Percentiles rank a stretch among this genome's conserved stretches.
phyloP scores from a whole-genome alignment of 805 yeast species.

The Naumovozyma castellii region DNA sequence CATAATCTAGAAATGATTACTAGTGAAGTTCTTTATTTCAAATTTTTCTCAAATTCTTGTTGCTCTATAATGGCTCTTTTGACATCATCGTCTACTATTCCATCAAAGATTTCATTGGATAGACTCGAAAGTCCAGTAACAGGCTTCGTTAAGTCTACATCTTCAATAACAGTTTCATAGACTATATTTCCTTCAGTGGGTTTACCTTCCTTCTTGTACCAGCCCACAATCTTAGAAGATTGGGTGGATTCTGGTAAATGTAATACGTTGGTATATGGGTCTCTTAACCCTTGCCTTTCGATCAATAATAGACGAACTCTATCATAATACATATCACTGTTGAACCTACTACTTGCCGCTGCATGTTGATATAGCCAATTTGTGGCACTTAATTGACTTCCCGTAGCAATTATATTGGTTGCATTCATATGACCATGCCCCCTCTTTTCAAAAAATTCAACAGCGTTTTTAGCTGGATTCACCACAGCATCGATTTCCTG shows the following conservation, averaged over 20 bases:
- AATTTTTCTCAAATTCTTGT: constrained; percentile 39
- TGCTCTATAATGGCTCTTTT: constrained; percentile 54
- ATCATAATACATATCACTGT: constrained; percentile 50
- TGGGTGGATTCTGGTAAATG: constrained; percentile 72
- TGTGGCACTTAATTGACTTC: constrained; percentile 43
- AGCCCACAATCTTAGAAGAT: constrained; percentile 39
- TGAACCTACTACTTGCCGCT: constrained; percentile 62
- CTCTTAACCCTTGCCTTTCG: constrained; percentile 51
- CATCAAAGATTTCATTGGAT: constrained; percentile 49
- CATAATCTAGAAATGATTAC: not conserved
- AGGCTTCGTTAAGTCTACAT: constrained; percentile 39
- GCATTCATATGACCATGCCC: constrained; percentile 7
- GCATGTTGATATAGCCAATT: constrained; percentile 85
- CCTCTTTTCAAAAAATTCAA: constrained; percentile 33
- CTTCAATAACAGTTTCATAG: constrained; percentile 39
- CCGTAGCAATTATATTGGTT: constrained; percentile 29
- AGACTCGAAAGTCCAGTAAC: constrained; percentile 57
- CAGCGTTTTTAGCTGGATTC: constrained; percentile 30
- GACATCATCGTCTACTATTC: constrained; percentile 46
- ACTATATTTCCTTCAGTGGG: constrained; percentile 28
- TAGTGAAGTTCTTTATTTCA: not conserved
- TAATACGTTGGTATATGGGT: constrained; percentile 73
- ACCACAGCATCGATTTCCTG: constrained; percentile 4
- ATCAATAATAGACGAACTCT: constrained; percentile 40
- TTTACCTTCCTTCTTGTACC: constrained; percentile 14